Conservation (phyloP, 768 basidiomycete genomes). For the Galerina marginata region DNA sequence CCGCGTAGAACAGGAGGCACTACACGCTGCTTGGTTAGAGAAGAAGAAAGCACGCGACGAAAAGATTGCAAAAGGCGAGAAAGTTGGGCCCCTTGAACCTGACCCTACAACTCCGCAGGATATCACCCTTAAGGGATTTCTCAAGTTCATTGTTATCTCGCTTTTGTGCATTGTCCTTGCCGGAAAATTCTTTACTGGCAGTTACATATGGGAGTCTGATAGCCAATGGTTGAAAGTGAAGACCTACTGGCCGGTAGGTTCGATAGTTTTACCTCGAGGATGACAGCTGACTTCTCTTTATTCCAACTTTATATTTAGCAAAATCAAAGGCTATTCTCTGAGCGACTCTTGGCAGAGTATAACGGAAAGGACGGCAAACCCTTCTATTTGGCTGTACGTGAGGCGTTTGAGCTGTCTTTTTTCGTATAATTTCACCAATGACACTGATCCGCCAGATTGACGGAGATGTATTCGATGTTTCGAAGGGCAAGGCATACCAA, state of each 20-base stretch:
- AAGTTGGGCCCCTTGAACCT: conserved; percentile 71
- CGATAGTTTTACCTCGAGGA: neutral
- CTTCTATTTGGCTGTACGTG: conserved; percentile 82
- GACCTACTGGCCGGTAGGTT: conserved; percentile 67
- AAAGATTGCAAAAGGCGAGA: conserved; percentile 75
- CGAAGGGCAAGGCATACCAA: conserved; percentile 80
- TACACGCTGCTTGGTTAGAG: conserved; percentile 68
- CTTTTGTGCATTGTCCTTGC: conserved; percentile 60
- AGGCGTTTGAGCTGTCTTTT: conserved; percentile 17
- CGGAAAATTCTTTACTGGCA: conserved; percentile 88
- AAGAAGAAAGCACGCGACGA: conserved; percentile 74
- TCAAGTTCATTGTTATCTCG: conserved; percentile 71
- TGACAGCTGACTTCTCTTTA: conserved; percentile 12
- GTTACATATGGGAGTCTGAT: conserved; percentile 83
- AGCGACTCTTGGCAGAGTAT: conserved; percentile 64
- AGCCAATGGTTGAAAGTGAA: conserved; percentile 64
- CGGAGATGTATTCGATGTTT: conserved; percentile 92
- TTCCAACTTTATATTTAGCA: conserved; percentile 38
- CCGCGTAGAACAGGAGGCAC: conserved; percentile 61
- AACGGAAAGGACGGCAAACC: conserved; percentile 75
- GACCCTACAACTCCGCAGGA: conserved; percentile 76
- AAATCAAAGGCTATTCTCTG: conserved; percentile 76
- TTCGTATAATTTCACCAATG: conserved; percentile 16
- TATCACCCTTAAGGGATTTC: conserved; percentile 64
- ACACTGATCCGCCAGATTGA: conserved; percentile 65